Conservation (phyloP, 352 stramenopile genomes). For the Phytopythium sindhum region DNA sequence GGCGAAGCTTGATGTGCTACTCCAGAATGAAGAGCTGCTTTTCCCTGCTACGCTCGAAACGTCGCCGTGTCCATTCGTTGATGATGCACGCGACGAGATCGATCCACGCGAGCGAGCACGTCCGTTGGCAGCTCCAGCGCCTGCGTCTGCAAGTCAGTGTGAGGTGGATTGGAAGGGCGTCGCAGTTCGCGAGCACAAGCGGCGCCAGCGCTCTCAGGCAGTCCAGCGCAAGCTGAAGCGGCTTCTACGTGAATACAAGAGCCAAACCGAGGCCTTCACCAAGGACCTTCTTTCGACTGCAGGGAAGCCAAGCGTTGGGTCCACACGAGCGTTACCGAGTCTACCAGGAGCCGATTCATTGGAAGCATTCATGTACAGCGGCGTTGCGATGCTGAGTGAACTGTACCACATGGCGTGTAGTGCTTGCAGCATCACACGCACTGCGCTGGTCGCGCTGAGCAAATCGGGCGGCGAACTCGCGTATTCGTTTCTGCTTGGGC, state of each 20-base stretch:
- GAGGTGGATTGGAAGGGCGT: not conserved
- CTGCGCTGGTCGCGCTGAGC: not conserved
- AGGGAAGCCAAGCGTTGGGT: not conserved
- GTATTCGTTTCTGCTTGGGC: slow-evolving; percentile 2
- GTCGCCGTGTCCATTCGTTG: not conserved
- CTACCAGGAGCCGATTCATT: not conserved
- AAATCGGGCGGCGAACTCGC: not conserved
- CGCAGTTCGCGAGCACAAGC: not conserved
- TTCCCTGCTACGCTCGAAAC: not conserved
- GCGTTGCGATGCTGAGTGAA: not conserved
- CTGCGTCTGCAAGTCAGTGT: not conserved
- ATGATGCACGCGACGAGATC: not conserved
- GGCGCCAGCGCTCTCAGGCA: not conserved
- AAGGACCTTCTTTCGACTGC: not conserved
- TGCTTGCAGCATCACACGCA: not conserved
- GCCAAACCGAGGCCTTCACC: not conserved
- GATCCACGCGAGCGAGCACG: not conserved
- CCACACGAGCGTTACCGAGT: not conserved
- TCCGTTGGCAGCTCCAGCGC: not conserved
- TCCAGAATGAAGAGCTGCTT: not conserved
- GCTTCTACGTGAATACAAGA: not conserved
- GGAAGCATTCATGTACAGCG: slow-evolving; percentile 1
- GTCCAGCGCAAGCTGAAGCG: slow-evolving; percentile 3
- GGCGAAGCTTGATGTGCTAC: not conserved
- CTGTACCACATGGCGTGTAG: slow-evolving; percentile 5